Evolutionary conservation across 805 yeast species (phyloP).

Genomic region (Candida nanaspora): DNA sequence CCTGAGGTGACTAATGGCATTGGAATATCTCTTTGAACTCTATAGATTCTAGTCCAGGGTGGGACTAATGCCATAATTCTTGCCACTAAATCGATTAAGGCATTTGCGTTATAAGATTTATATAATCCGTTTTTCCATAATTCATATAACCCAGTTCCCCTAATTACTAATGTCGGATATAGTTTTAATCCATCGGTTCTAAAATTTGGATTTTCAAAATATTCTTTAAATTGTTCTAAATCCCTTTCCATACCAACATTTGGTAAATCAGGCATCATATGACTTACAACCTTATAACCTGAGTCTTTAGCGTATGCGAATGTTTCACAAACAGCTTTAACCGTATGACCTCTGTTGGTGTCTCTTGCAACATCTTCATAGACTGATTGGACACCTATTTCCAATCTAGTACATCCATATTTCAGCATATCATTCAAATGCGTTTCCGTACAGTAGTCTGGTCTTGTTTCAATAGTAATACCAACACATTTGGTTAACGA

Average conservation of each 20-base stretch:
- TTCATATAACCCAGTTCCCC: constrained; percentile 97
- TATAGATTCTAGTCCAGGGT: constrained; percentile 98
- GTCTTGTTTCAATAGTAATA: constrained; percentile 95
- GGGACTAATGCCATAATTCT: constrained; percentile 94
- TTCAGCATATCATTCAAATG: constrained; percentile 93
- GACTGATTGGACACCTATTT: constrained; percentile 94
- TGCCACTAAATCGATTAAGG: constrained; percentile 89
- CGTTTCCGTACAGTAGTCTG: constrained; percentile 95
- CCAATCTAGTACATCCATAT: constrained; percentile 95
- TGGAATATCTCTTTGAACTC: constrained; percentile 98
- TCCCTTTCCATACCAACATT: constrained; percentile 99
- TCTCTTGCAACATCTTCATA: constrained; percentile 98
- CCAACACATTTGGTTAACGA: constrained; percentile 97
- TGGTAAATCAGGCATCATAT: constrained; percentile 99
- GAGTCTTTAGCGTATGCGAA: constrained; percentile 96
- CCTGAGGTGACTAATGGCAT: constrained; percentile 98
- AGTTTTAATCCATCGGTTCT: constrained; percentile 95
- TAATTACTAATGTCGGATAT: constrained; percentile 91
- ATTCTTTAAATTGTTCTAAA: constrained; percentile 89
- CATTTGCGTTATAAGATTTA: constrained; percentile 91
- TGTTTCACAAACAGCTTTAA: constrained; percentile 90
- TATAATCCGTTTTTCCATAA: constrained; percentile 95
- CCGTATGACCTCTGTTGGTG: constrained; percentile 97
- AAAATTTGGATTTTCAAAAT: constrained; percentile 94
- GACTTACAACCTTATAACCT: constrained; percentile 95